These are phyloP conservation scores for Colletotrichum sp. DNA, from an alignment of 2,329 filamentous ascomycete species.

Conservation along the genomic window DNA sequence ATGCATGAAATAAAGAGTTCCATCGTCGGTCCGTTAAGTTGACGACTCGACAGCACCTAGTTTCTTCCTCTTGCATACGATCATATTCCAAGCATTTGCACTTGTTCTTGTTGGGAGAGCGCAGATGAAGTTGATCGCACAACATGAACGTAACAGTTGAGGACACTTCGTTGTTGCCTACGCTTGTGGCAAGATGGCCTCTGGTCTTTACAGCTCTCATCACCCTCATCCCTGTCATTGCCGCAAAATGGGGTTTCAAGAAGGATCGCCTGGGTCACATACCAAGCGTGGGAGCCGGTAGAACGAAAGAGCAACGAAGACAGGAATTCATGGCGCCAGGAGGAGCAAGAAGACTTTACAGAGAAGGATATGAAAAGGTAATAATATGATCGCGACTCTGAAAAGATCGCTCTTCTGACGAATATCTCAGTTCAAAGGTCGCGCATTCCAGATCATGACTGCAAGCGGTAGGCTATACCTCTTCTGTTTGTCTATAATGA, in stretches of 20 bases:
- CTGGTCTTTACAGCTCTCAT: background rate
- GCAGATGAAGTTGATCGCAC: background rate
- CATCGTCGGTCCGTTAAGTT: background rate
- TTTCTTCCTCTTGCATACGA: background rate
- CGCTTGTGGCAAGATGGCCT: background rate
- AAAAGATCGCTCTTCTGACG: background rate
- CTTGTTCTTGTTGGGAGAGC: background rate
- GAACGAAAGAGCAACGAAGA: background rate
- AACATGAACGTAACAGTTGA: background rate
- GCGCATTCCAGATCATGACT: background rate
- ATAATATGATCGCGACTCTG: accelerated
- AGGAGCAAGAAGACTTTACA: background rate
- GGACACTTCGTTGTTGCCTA: background rate
- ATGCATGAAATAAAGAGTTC: background rate
- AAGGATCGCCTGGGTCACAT: background rate
- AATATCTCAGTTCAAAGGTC: background rate
- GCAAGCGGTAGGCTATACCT: background rate
- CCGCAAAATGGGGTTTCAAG: background rate
- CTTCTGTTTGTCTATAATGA: no score
- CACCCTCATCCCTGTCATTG: background rate
- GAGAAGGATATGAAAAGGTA: background rate
- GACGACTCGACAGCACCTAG: background rate
- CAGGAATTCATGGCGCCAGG: background rate
- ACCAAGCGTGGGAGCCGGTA: background rate
- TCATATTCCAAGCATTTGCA: background rate